Evolutionary conservation across 1,139 yeast genomes (phyloP).

Genomic region (Geotrichum reessii): DNA sequence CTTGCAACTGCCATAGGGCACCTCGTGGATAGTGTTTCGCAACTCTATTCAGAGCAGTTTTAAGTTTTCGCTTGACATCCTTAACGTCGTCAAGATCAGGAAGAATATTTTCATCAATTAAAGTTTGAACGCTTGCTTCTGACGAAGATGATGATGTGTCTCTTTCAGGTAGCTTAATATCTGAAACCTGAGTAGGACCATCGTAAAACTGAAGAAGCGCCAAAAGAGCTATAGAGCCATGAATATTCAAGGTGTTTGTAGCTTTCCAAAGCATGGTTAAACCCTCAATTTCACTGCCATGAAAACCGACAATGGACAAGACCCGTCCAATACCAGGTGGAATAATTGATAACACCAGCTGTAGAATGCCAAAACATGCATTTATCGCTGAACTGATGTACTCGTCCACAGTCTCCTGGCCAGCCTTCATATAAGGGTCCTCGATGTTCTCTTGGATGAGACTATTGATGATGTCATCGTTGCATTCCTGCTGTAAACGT

Average conservation of each 20-base stretch:
- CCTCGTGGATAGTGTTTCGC: conserved; percentile 77
- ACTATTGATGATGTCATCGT: conserved; percentile 8
- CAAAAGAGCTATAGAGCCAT: conserved; percentile 82
- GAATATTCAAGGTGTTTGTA: conserved; percentile 68
- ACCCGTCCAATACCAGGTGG: conserved; percentile 91
- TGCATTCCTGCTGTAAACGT: conserved; percentile 14
- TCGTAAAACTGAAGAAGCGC: conserved; percentile 83
- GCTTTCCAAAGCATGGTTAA: conserved; percentile 84
- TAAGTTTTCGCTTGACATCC: conserved; percentile 35
- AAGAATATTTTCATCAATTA: conserved; percentile 13
- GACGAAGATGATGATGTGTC: conserved; percentile 1
- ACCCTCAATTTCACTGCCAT: conserved; percentile 82
- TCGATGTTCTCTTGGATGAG: background rate
- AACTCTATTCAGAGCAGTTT: conserved; percentile 50
- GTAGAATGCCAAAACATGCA: conserved; percentile 84
- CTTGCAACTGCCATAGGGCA: conserved; percentile 88
- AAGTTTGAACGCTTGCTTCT: conserved; percentile 16
- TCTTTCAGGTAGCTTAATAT: conserved; percentile 46
- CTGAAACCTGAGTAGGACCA: conserved; percentile 92
- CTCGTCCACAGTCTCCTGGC: conserved; percentile 53
- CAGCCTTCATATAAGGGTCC: conserved; percentile 16
- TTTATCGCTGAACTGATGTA: conserved; percentile 90
- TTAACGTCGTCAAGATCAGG: conserved; percentile 28
- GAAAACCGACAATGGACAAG: conserved; percentile 83
- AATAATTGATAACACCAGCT: conserved; percentile 79